Conservation (phyloP, 2,329 filamentous ascomycete species). For the Ophiostoma sp. region DNA sequence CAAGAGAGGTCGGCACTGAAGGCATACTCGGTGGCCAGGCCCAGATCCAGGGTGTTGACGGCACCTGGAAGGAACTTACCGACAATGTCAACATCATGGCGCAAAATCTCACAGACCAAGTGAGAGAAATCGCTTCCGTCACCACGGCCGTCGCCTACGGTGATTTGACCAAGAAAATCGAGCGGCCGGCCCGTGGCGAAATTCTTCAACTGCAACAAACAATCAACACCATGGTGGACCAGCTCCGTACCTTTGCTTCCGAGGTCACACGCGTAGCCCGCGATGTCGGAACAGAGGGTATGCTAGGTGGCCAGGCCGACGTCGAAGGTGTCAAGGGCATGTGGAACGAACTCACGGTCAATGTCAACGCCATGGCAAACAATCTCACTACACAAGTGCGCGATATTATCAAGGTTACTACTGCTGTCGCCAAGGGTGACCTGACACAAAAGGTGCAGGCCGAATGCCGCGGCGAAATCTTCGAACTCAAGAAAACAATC, state of each 20-base stretch:
- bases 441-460: slow-evolving; percentile 95
- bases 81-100: slow-evolving; percentile 85
- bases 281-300: slow-evolving; percentile 79
- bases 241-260: slow-evolving; percentile 74
- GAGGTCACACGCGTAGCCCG: slow-evolving; percentile 78
- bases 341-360: slow-evolving; percentile 83
- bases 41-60: slow-evolving; percentile 86
- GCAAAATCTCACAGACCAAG: slow-evolving; percentile 75
- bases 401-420: slow-evolving; percentile 83
- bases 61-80: slow-evolving; percentile 96
- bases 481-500: slow-evolving; percentile 93
- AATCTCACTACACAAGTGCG: slow-evolving; percentile 84
- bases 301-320: slow-evolving; percentile 74
- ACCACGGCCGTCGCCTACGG: slow-evolving; percentile 79
- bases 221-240: slow-evolving; percentile 86
- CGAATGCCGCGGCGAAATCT: slow-evolving; percentile 85
- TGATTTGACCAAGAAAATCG: slow-evolving; percentile 78
- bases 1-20: slow-evolving; percentile 92
- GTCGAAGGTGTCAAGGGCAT: slow-evolving; percentile 80
- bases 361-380: slow-evolving; percentile 83
- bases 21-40: slow-evolving; percentile 91
- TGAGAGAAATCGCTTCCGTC: slow-evolving; percentile 78
- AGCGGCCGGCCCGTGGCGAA: slow-evolving; percentile 72
- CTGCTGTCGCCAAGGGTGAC: slow-evolving; percentile 73
- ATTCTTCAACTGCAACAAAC: slow-evolving; percentile 79